Percentiles rank a stretch among this genome's conserved stretches.
phyloP scores from a whole-genome alignment of 2,329 filamentous ascomycete species.

The Aureobasidium vineae region DNA sequence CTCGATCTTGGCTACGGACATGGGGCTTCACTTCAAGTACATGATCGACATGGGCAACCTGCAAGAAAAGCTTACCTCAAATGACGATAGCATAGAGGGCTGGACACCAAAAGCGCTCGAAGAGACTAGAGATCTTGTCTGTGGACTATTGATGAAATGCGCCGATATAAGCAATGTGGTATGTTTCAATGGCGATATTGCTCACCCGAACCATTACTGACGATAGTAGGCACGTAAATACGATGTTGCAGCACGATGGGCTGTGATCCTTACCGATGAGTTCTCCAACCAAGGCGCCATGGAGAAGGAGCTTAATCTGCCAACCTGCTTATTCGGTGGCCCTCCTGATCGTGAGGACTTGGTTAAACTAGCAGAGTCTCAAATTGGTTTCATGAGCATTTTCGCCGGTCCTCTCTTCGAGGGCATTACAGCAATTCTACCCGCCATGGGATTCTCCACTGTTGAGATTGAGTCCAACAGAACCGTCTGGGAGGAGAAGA shows the following conservation, averaged over 20 bases:
- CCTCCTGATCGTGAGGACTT: conserved; percentile 80
- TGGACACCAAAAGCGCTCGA: conserved; percentile 77
- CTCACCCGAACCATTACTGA: background rate
- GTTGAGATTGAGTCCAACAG: conserved; percentile 79
- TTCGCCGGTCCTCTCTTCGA: conserved; percentile 92
- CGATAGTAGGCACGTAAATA: conserved; percentile 70
- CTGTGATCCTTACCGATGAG: conserved; percentile 89
- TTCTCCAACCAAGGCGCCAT: conserved; percentile 91
- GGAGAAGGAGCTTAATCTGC: conserved; percentile 83
- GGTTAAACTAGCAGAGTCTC: conserved; percentile 77
- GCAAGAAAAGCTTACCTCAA: conserved; percentile 71
- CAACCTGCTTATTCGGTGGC: conserved; percentile 76
- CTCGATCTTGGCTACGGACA: conserved; percentile 95
- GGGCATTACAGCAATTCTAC: conserved; percentile 80
- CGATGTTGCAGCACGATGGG: conserved; percentile 82
- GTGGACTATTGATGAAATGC: conserved; percentile 92
- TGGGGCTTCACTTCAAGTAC: conserved; percentile 96
- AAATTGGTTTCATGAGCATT: conserved; percentile 94
- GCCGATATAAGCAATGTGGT: conserved; percentile 98
- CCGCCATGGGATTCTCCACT: conserved; percentile 78
- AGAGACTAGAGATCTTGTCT: conserved; percentile 76
- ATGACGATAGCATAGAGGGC: conserved; percentile 60
- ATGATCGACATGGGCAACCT: conserved; percentile 84
- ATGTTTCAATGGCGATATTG: conserved; percentile 45
- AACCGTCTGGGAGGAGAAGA: conserved; percentile 66